Evolutionary conservation across 139 green algal genomes (phyloP).

Genomic region (Gonium pectorale): DNA sequence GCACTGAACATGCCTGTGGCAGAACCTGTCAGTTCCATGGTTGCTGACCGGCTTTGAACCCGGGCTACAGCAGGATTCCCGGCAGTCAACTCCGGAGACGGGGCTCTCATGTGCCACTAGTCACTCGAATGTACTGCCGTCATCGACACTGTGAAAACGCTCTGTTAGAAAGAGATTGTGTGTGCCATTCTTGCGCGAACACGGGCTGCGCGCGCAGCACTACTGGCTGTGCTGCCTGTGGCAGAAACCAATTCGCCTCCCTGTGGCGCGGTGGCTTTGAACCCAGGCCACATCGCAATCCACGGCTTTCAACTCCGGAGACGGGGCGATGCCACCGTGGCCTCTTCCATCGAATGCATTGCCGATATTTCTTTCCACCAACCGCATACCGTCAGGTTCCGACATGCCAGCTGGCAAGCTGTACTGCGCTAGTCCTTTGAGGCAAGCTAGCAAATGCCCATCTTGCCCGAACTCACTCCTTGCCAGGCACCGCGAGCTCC

Average conservation of each 20-base stretch:
- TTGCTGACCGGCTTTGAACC: neutral
- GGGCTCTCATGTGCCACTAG: neutral
- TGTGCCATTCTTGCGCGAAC: too few relatives aligned
- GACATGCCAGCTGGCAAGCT: too few relatives aligned
- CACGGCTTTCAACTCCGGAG: slow-evolving; percentile 40
- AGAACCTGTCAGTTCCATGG: neutral
- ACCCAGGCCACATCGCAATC: slow-evolving; percentile 5
- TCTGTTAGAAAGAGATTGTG: neutral
- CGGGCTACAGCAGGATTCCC: neutral
- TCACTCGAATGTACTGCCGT: neutral
- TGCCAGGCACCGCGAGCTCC: slow-evolving; percentile 82
- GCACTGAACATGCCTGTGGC: neutral
- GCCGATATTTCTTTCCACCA: too few relatives aligned
- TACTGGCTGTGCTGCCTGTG: neutral
- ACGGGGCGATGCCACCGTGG: neutral
- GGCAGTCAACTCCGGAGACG: neutral
- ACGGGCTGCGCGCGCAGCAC: too few relatives aligned
- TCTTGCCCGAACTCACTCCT: too few relatives aligned
- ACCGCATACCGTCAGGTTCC: too few relatives aligned
- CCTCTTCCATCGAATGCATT: slow-evolving; percentile 36
- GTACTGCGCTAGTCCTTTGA: too few relatives aligned
- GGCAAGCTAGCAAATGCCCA: too few relatives aligned
- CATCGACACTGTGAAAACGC: neutral
- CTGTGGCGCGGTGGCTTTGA: slow-evolving; percentile 30
- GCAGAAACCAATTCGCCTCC: slow-evolving; percentile 29